phyloP scores from a whole-genome alignment of 805 yeast species.

The Cyberlindnera mycetangii region DNA sequence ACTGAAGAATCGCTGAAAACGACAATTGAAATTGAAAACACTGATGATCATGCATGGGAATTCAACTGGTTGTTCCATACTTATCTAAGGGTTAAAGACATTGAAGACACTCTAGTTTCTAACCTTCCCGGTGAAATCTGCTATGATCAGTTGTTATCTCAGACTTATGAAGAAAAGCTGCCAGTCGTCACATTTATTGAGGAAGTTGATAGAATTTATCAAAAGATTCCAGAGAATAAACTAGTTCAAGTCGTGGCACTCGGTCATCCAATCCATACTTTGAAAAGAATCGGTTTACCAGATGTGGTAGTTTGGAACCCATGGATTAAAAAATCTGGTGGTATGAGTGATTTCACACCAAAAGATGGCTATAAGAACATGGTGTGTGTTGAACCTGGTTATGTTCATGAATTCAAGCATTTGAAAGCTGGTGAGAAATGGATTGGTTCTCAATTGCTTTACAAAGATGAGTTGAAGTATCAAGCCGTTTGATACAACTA shows the following conservation, averaged over 20 bases:
- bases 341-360: slow-evolving; percentile 88
- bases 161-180: slow-evolving; percentile 63
- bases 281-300: slow-evolving; percentile 59
- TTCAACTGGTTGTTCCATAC: slow-evolving; percentile 97
- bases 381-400: slow-evolving; percentile 96
- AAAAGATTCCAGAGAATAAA: slow-evolving; percentile 51
- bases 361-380: slow-evolving; percentile 77
- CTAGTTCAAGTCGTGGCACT: slow-evolving; percentile 64
- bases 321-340: slow-evolving; percentile 78
- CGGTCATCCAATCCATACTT: slow-evolving; percentile 68
- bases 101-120: slow-evolving; percentile 71
- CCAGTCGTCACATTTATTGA: slow-evolving; percentile 65
- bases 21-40: slow-evolving; percentile 70
- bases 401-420: slow-evolving; percentile 64
- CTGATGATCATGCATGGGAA: slow-evolving; percentile 61
- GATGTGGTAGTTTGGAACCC: slow-evolving; percentile 97
- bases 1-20: slow-evolving; percentile 59
- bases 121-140: slow-evolving; percentile 73
- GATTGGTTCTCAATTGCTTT: slow-evolving; percentile 63
- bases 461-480: slow-evolving; percentile 57
- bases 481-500: slow-evolving; percentile 44
- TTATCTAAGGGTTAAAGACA: slow-evolving; percentile 71
- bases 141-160: slow-evolving; percentile 71
- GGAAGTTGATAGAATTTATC: slow-evolving; percentile 85
- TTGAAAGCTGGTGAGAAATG: slow-evolving; percentile 73